A percentile compares a stretch with the other conserved stretches of the same genome.
Conservation (phyloP, 331 rosid genomes). For the Quercus phellos region DNA sequence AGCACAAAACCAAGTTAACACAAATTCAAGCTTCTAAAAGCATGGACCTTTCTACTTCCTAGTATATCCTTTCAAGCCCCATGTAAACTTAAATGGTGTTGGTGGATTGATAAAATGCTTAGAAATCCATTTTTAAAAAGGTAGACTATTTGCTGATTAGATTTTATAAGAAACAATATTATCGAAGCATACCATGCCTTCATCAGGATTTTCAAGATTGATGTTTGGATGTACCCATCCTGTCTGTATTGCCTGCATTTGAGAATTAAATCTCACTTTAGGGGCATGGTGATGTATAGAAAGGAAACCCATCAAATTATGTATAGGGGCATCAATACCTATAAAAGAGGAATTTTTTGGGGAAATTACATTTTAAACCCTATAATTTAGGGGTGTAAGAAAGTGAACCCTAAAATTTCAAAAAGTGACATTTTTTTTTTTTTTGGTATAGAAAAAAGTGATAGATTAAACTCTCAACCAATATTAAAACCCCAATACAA, state of each 20-base stretch:
- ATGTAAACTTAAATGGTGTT: background rate
- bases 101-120: background rate
- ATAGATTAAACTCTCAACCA: too few relatives aligned
- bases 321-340: background rate
- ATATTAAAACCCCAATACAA: too few relatives aligned
- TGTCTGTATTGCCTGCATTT: conserved; percentile 24
- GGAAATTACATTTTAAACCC: too few relatives aligned
- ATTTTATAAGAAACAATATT: background rate
- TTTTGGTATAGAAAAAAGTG: too few relatives aligned
- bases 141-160: background rate
- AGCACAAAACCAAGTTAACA: background rate
- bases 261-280: background rate
- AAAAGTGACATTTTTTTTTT: too few relatives aligned
- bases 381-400: too few relatives aligned
- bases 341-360: background rate
- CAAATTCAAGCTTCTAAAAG: background rate
- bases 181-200: conserved; percentile 10
- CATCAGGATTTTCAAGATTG: conserved; percentile 23
- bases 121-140: background rate
- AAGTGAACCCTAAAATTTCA: too few relatives aligned
- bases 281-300: background rate
- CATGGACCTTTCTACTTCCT: background rate
- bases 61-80: background rate
- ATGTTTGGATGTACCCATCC: conserved; percentile 26
- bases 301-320: background rate